A percentile compares a stretch with the other conserved stretches of the same genome.
Evolutionary conservation across 176 grass and related monocot genomes (phyloP).

Genomic region (Bolboschoenus planiculmis): DNA sequence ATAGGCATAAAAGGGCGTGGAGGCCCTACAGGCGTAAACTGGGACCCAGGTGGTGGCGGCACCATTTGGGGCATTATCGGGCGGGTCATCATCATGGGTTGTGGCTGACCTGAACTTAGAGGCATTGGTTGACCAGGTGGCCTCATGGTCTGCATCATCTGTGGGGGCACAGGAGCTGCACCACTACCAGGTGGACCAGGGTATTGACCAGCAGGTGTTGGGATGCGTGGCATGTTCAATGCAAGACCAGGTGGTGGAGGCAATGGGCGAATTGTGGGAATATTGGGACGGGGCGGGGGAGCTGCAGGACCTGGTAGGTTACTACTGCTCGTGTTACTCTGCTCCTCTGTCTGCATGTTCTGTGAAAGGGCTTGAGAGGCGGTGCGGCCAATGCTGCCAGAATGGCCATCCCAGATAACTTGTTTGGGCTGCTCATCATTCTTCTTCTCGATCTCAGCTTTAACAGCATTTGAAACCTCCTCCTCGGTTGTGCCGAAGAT

Average conservation of each 20-base stretch:
- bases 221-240: constrained; percentile 70
- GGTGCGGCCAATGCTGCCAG: constrained; percentile 83
- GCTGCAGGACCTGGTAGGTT: constrained; percentile 51
- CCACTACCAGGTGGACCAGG: constrained; percentile 18
- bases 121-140: constrained; percentile 43
- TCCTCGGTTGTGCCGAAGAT: constrained; percentile 98
- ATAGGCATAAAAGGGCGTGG: constrained; percentile 46
- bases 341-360: constrained; percentile 50
- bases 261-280: constrained; percentile 40
- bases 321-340: constrained; percentile 26
- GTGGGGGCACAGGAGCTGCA: constrained; percentile 39
- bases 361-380: constrained; percentile 78
- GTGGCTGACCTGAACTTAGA: constrained; percentile 39
- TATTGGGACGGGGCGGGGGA: constrained; percentile 50
- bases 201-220: constrained; percentile 33
- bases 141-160: constrained; percentile 49
- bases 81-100: constrained; percentile 24
- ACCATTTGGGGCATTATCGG: constrained; percentile 33
- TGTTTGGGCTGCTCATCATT: constrained; percentile 92
- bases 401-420: constrained; percentile 98
- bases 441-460: constrained; percentile 98
- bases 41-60: constrained; percentile 56
- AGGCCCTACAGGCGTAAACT: constrained; percentile 49
- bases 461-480: constrained; percentile 90
- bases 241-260: constrained; percentile 72